Conservation (phyloP, 331 rosid species). For the Spiraea crenata region DNA sequence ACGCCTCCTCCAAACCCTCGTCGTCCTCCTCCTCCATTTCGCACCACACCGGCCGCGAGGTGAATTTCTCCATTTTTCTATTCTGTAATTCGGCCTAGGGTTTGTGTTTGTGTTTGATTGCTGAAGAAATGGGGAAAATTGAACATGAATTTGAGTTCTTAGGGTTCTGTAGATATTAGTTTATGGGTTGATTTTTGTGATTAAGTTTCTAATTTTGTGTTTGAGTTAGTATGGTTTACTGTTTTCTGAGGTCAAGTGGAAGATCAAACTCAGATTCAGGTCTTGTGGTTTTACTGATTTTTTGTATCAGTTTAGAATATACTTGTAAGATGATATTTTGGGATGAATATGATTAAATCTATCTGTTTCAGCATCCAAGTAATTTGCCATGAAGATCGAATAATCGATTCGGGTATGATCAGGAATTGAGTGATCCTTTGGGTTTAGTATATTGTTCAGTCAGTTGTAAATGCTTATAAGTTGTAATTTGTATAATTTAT, state of each 20-base stretch:
- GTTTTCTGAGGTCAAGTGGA: not conserved
- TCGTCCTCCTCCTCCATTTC: constrained; percentile 51
- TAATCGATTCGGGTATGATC: not conserved
- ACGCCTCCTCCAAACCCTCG: constrained; percentile 59
- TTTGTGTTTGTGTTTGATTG: constrained; percentile 9
- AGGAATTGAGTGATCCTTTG: not conserved
- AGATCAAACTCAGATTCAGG: constrained; percentile 2
- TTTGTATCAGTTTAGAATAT: not conserved
- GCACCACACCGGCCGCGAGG: constrained; percentile 91
- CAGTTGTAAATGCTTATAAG: not conserved
- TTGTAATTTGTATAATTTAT: not conserved
- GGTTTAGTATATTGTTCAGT: not conserved
- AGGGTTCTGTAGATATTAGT: not conserved
- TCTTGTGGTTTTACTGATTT: not conserved
- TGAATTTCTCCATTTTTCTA: constrained; percentile 10
- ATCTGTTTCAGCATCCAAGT: not conserved
- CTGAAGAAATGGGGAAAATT: constrained; percentile 5
- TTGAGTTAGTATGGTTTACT: constrained; percentile 6
- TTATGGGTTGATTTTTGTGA: not conserved
- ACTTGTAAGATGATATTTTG: not conserved
- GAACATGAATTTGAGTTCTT: not conserved
- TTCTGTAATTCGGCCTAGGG: constrained; percentile 16
- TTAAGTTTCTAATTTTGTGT: not conserved
- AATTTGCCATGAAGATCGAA: not conserved
- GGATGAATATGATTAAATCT: not conserved